Conservation (phyloP, 73 alveolate species). For the Paramecium caudatum region DNA sequence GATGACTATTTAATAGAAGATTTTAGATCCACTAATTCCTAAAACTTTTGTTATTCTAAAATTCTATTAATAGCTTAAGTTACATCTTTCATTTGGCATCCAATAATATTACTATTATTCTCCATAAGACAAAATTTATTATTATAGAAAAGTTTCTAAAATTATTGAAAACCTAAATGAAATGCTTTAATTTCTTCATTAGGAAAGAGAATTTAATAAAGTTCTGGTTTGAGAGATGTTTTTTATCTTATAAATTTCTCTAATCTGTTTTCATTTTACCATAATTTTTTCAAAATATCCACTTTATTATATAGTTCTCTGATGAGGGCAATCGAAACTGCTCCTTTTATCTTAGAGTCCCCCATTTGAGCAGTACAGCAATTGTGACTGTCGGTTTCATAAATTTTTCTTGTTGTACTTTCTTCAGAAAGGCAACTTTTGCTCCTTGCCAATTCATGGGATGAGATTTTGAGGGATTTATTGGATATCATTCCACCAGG, state of each 20-base stretch:
- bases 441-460: not conserved
- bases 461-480: slow-evolving; percentile 15
- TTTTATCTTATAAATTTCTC: slow-evolving; percentile 10
- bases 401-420: not conserved
- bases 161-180: not conserved
- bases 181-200: not conserved
- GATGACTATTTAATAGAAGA: not conserved
- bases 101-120: not conserved
- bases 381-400: not conserved
- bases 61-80: not conserved
- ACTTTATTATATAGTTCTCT: slow-evolving; percentile 19
- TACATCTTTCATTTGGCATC: not conserved
- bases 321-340: not conserved
- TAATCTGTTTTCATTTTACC: slow-evolving; percentile 35
- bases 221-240: not conserved
- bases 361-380: not conserved
- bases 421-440: slow-evolving; percentile 27
- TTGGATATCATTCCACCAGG: not conserved
- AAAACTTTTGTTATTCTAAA: not conserved
- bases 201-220: not conserved
- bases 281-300: slow-evolving; percentile 18
- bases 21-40: not conserved
- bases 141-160: not conserved
- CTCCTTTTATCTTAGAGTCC: not conserved
- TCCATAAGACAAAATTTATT: not conserved